Evolutionary conservation across 345 rosid genomes (phyloP), one percentile per base, ranked within the genome.

Genomic region (Citrus sinensis): DNA sequence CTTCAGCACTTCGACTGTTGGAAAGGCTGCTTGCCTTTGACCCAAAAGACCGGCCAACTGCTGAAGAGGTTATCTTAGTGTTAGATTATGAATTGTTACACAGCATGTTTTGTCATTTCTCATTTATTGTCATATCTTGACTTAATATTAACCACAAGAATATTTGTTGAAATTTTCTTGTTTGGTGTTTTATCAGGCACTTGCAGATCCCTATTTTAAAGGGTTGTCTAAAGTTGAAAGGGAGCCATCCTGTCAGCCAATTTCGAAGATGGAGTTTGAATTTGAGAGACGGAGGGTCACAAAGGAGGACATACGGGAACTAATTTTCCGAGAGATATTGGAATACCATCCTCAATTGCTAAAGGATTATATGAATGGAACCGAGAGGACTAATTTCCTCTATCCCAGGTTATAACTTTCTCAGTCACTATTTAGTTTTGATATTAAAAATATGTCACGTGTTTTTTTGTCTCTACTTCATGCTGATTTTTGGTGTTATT

Each of bases 311-410:
- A 87, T 93, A 77, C 75, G 94, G 80, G 98, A 93, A 83, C 87
- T 95, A 70, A 92, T 95, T 61, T 95, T 92, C 77, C 85, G 91
- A 22, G 98, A 93, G 87, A 92, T 92, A 76, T 86, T 95, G 19
- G 99, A 95, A 76, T 95, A 95, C 84, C 99, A 95, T 89, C 99
- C 97, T 84, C 93, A 95, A 63, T 88, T 95, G 63, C 95, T 90
- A 3, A 92, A 92, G 86, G 98, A 95, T 85, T 80, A 92, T 66
- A 81, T 90, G 80, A 92, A 85, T 82, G 99, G 99, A 64, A 87
- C 94, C 64, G 99, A 95, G 80, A 91, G 95, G 84, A 79, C 97
- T 49, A 90, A 85, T 86, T 95, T 95, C 88, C 94, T 95, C 34
- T 95, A 93, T 80, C 99, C 97, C 80, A 95, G 98, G 99, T 95